Conservation (phyloP, 2,329 filamentous ascomycete genomes). For the Cordyceps farinosa region DNA sequence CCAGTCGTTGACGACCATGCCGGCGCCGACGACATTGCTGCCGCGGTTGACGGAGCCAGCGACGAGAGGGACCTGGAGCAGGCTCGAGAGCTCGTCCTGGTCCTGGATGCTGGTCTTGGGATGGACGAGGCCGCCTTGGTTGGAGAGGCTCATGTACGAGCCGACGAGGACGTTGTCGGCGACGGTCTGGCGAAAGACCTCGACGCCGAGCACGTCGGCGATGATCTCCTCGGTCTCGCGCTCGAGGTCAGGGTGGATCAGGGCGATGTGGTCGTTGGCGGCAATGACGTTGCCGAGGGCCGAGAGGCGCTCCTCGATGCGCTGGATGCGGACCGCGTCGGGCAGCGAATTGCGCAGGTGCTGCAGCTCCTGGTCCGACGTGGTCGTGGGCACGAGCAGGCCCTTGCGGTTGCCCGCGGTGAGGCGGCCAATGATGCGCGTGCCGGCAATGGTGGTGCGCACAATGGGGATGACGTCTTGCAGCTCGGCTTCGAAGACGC, state of each 20-base stretch:
- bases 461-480: slow-evolving; percentile 97
- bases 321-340: slow-evolving; percentile 87
- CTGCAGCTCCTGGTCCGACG: slow-evolving; percentile 96
- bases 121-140: slow-evolving; percentile 94
- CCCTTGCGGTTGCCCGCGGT: slow-evolving; percentile 96
- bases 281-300: slow-evolving; percentile 97
- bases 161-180: slow-evolving; percentile 96
- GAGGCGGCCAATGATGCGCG: slow-evolving; percentile 90
- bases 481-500: slow-evolving; percentile 95
- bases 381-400: slow-evolving; percentile 90
- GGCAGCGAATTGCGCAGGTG: slow-evolving; percentile 94
- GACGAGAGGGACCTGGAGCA: slow-evolving; percentile 93
- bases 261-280: slow-evolving; percentile 92
- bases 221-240: slow-evolving; percentile 98
- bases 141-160: slow-evolving; percentile 93
- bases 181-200: slow-evolving; percentile 91
- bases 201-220: slow-evolving; percentile 84
- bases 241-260: slow-evolving; percentile 94
- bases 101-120: slow-evolving; percentile 96
- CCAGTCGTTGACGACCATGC: slow-evolving; percentile 70
- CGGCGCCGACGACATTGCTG: slow-evolving; percentile 86
- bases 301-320: slow-evolving; percentile 94
- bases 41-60: slow-evolving; percentile 93
- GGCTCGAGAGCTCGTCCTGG: slow-evolving; percentile 90
- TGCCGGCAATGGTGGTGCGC: slow-evolving; percentile 93